Conservation (phyloP, 2,329 filamentous ascomycete species). For the Cladosporium halotolerans region DNA sequence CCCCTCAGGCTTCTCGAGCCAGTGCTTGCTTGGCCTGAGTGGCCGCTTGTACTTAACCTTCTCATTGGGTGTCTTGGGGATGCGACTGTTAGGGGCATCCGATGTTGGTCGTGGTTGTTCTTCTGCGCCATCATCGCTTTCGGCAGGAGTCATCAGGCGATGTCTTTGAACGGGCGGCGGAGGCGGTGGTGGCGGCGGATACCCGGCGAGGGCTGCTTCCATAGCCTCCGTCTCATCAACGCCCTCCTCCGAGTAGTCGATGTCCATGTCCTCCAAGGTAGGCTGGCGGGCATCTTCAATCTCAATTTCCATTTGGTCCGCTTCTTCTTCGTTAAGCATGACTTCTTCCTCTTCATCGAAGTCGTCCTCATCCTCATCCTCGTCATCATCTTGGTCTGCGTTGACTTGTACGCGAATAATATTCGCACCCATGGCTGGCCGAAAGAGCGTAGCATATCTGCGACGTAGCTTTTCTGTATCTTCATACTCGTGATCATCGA, state of each 20-base stretch:
- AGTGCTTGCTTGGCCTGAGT: slow-evolving; percentile 69
- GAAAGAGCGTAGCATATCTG: slow-evolving; percentile 35
- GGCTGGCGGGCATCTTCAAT: slow-evolving; percentile 29
- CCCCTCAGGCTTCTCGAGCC: slow-evolving; percentile 71
- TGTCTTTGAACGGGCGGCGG: slow-evolving; percentile 31
- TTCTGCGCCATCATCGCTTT: slow-evolving; percentile 38
- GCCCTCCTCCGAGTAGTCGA: slow-evolving; percentile 37
- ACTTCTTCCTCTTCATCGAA: slow-evolving; percentile 24
- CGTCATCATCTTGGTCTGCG: slow-evolving; percentile 35
- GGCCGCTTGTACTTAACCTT: slow-evolving; percentile 40
- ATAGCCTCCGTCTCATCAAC: slow-evolving; percentile 68
- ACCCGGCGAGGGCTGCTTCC: slow-evolving; percentile 72
- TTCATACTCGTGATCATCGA: slow-evolving; percentile 71
- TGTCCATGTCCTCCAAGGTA: slow-evolving; percentile 41
- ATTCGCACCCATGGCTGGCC: slow-evolving; percentile 23
- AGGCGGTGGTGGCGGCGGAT: slow-evolving; percentile 61
- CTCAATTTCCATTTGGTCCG: slow-evolving; percentile 44
- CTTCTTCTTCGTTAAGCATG: slow-evolving; percentile 2
- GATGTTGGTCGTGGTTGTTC: slow-evolving; percentile 41
- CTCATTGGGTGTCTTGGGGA: slow-evolving; percentile 71
- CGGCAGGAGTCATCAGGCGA: slow-evolving; percentile 25
- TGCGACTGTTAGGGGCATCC: slow-evolving; percentile 43
- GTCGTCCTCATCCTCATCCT: slow-evolving; percentile 37
- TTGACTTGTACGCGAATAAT: slow-evolving; percentile 23
- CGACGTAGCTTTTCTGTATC: slow-evolving; percentile 40